Base-by-base conservation (phyloP, 2,329 filamentous ascomycete genomes). In the Monosporascus sp. region DNA sequence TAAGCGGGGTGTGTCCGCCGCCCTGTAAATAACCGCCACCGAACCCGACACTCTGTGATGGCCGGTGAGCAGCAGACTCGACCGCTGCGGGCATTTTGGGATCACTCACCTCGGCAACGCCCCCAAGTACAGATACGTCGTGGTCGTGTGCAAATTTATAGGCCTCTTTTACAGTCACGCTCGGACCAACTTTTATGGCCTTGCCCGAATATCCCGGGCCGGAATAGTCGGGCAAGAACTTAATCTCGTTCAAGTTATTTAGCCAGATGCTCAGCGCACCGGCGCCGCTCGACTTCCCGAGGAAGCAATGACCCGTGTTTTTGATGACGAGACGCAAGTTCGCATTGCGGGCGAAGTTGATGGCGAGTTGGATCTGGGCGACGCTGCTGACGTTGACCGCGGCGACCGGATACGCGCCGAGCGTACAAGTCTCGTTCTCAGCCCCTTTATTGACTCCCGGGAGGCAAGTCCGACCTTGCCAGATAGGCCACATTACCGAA, bases 11-110 rank as follows among this genome's bases (percentile, higher is more conserved):
- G 57, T 80, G 76, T 0, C 77, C 77, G 11, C 73, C 77, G 2
- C 73, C 75, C 57, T 77, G 75, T 2, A 65, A 69, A 52, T 75
- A 80, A 2, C 76, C 76, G 15, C 76, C 77, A 0, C 70, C 70
- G 5, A 75, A 58, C 2, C 75, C 75, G 4, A 78, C 74, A 1
- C 43, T 46, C 43, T 46, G 43, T 27, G 14, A 7, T 35, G 14
- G 31, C 9, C 11, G 14, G 31, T 35, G 2, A 46, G 24, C 9
- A 31, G 43, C 9, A n/a, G 11, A n/a, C 22, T 25, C 15, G 43
- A 39, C 17, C 27, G 27, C 27, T 9, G 27, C 9, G 27, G 9
- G 27, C 1, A 31, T 31, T 31, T 9, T 31, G 9, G 27, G 27
- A 31, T 22, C 14, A 44, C 20, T 18, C 20, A 46, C 43, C 43